Percentiles rank a stretch among this genome's conserved stretches.
Conservation (phyloP, 2,329 filamentous ascomycete species). For the Penicillium digitatum region DNA sequence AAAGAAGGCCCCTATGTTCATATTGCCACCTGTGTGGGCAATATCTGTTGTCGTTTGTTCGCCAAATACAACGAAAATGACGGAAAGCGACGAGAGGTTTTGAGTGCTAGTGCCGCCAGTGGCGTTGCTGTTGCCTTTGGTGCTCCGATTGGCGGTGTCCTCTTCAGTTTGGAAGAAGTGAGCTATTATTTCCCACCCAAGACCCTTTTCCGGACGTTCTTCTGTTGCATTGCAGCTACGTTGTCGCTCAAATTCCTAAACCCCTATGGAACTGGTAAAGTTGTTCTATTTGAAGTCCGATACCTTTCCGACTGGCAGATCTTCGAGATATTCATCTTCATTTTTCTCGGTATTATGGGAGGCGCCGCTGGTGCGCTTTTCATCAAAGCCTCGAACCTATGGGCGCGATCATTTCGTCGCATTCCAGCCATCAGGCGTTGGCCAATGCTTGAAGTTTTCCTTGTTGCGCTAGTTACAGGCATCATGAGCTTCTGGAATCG, state of each 20-base stretch:
- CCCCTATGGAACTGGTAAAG: conserved; percentile 92
- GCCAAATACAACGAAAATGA: conserved; percentile 92
- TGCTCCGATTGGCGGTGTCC: conserved; percentile 80
- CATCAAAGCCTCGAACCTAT: conserved; percentile 89
- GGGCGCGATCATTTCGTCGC: conserved; percentile 84
- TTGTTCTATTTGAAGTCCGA: conserved; percentile 91
- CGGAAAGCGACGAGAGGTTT: conserved; percentile 83
- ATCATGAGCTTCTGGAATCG: conserved; percentile 89
- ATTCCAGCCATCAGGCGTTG: conserved; percentile 74
- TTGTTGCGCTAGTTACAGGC: conserved; percentile 82
- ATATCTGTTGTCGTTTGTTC: conserved; percentile 92
- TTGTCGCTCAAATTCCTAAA: conserved; percentile 92
- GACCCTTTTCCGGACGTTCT: conserved; percentile 94
- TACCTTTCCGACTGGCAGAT: conserved; percentile 89
- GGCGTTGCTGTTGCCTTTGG: conserved; percentile 94
- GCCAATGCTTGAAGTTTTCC: conserved; percentile 79
- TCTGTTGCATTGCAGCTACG: conserved; percentile 90
- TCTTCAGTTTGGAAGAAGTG: conserved; percentile 93
- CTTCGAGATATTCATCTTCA: conserved; percentile 82
- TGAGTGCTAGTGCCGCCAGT: conserved; percentile 88
- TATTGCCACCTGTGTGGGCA: conserved; percentile 90
- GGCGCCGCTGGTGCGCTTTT: conserved; percentile 84
- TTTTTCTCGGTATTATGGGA: conserved; percentile 79
- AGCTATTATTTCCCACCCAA: conserved; percentile 96
- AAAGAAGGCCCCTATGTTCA: conserved; percentile 98